phyloP scores from a whole-genome alignment of 441 rosid genomes.

The Adansonia madagascariensis region DNA sequence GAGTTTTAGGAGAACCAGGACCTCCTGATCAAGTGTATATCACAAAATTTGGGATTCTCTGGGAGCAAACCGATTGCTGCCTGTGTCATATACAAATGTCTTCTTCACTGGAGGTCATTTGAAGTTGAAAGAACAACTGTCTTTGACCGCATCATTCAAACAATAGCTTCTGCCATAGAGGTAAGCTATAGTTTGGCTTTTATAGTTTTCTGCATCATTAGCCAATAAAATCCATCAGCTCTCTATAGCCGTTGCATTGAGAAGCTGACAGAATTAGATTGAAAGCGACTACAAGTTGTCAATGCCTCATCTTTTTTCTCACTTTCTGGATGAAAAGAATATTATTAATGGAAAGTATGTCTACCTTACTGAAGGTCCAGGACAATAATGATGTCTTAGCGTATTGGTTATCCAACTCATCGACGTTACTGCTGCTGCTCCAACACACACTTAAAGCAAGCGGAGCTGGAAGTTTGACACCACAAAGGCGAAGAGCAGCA shows the following conservation, averaged over 20 bases:
- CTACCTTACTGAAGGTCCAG: conserved; percentile 49
- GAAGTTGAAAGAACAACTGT: conserved; percentile 74
- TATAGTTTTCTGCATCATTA: neutral
- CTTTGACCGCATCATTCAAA: conserved; percentile 71
- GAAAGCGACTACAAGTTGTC: neutral
- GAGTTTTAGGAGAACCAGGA: conserved; percentile 66
- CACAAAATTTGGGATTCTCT: conserved; percentile 74
- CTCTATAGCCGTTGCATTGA: neutral
- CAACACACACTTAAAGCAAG: conserved; percentile 70
- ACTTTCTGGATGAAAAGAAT: conserved; percentile 1
- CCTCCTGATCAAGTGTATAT: conserved; percentile 64
- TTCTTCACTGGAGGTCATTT: conserved; percentile 82
- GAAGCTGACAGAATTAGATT: neutral
- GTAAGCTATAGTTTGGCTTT: conserved; percentile 35
- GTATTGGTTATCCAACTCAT: conserved; percentile 73
- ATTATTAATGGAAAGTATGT: conserved; percentile 1
- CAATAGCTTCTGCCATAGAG: conserved; percentile 68
- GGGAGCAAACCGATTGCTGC: conserved; percentile 82
- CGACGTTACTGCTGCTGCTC: conserved; percentile 58
- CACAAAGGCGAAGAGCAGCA: conserved; percentile 53
- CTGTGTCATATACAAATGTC: conserved; percentile 74
- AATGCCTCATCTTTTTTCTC: neutral
- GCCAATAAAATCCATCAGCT: neutral
- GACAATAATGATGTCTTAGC: conserved; percentile 61
- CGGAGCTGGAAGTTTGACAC: conserved; percentile 50